These are phyloP conservation scores for Colletotrichum cereale DNA, from an alignment of 2,329 filamentous ascomycete genomes.

Conservation along the genomic window DNA sequence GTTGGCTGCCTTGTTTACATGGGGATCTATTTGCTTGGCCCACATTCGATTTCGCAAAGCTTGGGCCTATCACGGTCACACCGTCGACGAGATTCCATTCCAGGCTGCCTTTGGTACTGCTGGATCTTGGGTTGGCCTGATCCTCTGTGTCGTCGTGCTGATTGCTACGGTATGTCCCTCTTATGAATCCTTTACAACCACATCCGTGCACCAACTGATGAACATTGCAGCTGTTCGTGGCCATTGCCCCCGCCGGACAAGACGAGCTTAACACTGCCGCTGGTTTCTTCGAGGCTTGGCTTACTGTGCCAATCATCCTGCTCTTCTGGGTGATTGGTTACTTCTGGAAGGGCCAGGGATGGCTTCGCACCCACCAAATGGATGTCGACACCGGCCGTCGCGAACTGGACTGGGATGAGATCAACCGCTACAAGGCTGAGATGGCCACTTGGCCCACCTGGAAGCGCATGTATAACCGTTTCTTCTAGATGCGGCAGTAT, in stretches of 20 bases:
- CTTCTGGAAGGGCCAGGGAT: constrained; percentile 40
- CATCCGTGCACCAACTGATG: no score
- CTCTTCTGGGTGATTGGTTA: constrained; percentile 39
- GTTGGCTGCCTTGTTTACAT: constrained; percentile 75
- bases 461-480: constrained; percentile 33
- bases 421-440: constrained; percentile 35
- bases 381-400: constrained; percentile 42
- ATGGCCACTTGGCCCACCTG: constrained; percentile 34
- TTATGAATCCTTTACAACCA: neutral
- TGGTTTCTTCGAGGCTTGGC: constrained; percentile 41
- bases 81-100: constrained; percentile 76
- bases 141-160: constrained; percentile 68
- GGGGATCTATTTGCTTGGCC: constrained; percentile 76
- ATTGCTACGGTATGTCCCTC: constrained; percentile 60
- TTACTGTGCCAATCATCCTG: constrained; percentile 38
- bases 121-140: constrained; percentile 74
- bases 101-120: constrained; percentile 69
- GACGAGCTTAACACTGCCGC: constrained; percentile 24
- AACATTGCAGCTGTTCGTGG: constrained; percentile 56
- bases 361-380: constrained; percentile 41
- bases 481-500: constrained; percentile 14
- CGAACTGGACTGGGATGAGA: constrained; percentile 41
- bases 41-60: constrained; percentile 78
- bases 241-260: constrained; percentile 50
- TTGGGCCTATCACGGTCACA: constrained; percentile 72